Conservation (phyloP, 2,329 filamentous ascomycete genomes). For the Exophiala lecanii-corni region DNA sequence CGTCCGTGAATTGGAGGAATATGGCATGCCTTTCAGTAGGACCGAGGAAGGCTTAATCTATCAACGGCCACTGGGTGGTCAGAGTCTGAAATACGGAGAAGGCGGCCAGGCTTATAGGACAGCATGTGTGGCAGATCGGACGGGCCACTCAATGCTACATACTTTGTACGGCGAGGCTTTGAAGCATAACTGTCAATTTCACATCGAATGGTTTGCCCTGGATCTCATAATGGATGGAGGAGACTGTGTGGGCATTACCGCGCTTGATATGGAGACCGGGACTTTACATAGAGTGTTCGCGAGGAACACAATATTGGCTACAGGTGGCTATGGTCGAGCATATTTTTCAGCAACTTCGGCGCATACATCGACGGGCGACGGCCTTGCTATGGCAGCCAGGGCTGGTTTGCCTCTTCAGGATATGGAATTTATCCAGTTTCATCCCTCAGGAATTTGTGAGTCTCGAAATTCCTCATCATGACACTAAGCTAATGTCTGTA, state of each 20-base stretch:
- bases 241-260: constrained; percentile 81
- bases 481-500: not conserved
- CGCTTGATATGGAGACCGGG: constrained; percentile 89
- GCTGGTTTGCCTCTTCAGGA: constrained; percentile 89
- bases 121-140: constrained; percentile 76
- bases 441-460: constrained; percentile 56
- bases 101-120: constrained; percentile 87
- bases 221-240: constrained; percentile 91
- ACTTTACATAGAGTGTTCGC: constrained; percentile 85
- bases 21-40: constrained; percentile 50
- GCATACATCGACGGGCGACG: constrained; percentile 87
- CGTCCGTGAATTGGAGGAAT: constrained; percentile 69
- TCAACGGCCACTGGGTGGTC: constrained; percentile 71
- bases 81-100: constrained; percentile 81
- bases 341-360: constrained; percentile 92
- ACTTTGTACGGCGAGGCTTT: constrained; percentile 88
- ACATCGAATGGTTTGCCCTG: constrained; percentile 89
- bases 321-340: constrained; percentile 82
- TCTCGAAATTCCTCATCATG: not conserved
- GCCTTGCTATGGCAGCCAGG: constrained; percentile 89
- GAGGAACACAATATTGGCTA: constrained; percentile 82
- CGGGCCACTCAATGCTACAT: constrained; percentile 84
- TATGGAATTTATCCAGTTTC: constrained; percentile 92
- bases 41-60: constrained; percentile 31
- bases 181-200: constrained; percentile 89